These are phyloP conservation scores for Citrus cavaleriei DNA, from an alignment of 345 rosid species.

Conservation along the genomic window DNA sequence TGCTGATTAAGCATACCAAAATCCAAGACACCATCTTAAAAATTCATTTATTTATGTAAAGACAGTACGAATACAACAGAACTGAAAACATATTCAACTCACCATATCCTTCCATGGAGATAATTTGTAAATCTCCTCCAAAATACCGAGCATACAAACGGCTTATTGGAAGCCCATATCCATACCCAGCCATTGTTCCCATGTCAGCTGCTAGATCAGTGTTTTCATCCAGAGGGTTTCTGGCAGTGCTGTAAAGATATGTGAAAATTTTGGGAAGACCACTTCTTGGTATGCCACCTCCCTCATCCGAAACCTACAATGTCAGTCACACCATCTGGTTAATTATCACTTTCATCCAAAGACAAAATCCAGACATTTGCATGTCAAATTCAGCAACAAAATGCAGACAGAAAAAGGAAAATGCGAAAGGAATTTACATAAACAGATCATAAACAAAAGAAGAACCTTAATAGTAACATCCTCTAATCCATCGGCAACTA, in stretches of 20 bases:
- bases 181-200: conserved; percentile 95
- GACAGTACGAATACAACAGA: background rate
- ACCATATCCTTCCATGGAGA: conserved; percentile 99
- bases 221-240: conserved; percentile 75
- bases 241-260: conserved; percentile 92
- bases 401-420: background rate
- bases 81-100: conserved; percentile 26
- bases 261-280: conserved; percentile 98
- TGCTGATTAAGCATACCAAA: background rate
- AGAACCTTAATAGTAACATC: conserved; percentile 90
- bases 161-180: conserved; percentile 91
- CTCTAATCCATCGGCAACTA: conserved; percentile 95
- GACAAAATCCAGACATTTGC: background rate
- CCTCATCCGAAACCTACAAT: conserved; percentile 86
- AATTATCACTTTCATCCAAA: background rate
- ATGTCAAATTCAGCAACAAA: background rate
- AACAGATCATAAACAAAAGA: background rate
- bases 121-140: conserved; percentile 94
- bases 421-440: background rate
- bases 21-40: background rate
- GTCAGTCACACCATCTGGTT: conserved; percentile 13
- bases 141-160: conserved; percentile 94
- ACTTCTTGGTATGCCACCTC: conserved; percentile 95
- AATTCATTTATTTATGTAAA: background rate
- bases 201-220: conserved; percentile 56